These are phyloP conservation scores for Scalesia atractyloides DNA, from an alignment of 129 eudicot genomes.

Conservation along the genomic window DNA sequence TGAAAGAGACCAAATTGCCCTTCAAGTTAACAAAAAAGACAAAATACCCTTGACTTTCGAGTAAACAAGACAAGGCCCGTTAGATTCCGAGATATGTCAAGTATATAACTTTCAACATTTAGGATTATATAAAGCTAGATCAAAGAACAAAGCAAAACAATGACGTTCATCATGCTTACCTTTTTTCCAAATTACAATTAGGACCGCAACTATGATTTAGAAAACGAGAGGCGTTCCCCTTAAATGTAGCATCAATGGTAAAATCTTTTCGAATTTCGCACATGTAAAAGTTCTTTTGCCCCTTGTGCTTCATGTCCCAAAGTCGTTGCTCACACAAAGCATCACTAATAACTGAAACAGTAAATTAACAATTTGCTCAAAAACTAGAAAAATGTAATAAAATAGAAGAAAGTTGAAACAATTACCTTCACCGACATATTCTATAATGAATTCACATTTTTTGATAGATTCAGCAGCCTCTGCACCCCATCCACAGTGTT, in stretches of 20 bases:
- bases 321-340: conserved; percentile 76
- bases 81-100: background rate
- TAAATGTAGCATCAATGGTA: conserved; percentile 87
- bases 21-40: too few species aligned
- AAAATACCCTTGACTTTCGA: background rate
- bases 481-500: conserved; percentile 92
- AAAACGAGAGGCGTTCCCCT: conserved; percentile 85
- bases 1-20: too few species aligned
- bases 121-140: background rate
- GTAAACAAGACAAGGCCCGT: background rate
- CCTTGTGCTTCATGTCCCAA: conserved; percentile 79
- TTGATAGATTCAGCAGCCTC: conserved; percentile 76
- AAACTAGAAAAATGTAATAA: conserved; percentile 7
- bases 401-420: background rate
- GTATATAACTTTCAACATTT: background rate
- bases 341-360: conserved; percentile 75
- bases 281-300: conserved; percentile 70
- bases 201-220: conserved; percentile 95
- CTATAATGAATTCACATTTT: conserved; percentile 84
- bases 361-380: conserved; percentile 8
- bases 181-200: conserved; percentile 88
- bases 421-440: conserved; percentile 93
- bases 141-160: background rate
- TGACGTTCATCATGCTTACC: conserved; percentile 47
- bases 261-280: conserved; percentile 86